Evolutionary conservation across 805 yeast genomes (phyloP), one percentile per base, ranked within the genome.

Genomic region (Wickerhamiella lipophila): DNA sequence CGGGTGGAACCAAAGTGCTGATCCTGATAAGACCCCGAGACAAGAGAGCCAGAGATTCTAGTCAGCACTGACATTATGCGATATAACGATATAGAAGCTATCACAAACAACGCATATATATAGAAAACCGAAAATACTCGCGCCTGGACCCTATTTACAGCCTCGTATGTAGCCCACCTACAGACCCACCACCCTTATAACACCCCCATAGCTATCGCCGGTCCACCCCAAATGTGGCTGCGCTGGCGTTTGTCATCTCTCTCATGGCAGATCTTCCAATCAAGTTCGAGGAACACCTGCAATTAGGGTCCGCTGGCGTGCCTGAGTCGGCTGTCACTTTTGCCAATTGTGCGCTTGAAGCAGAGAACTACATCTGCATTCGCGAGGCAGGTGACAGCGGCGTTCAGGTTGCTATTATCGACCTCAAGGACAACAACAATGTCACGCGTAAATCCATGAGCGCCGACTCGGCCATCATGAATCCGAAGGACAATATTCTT

Each of bases 401-500:
- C 53, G 88, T 86, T 67, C 69, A 64, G 60, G 97, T 94, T 48
- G 95, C 95, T 40, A 92, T 92, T 59, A 77, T 92, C 54, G 94
- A 92, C 63, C 73, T 92, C 60, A 73, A 77, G 55, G 79, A 83
- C 62, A 78, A 78, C 69, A 84, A 84, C 67, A 75, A 77, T 58
- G 78, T 88, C 52, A 81, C 83, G 19, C 79, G 94, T 62, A 89
- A 92, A 68, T 83, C 84, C 65, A 92, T 92, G 95, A 76, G 84
- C 49, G 99, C 98, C 41, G 99, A 92, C 68, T 83, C 87, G 54
- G 97, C 96, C 46, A 92, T 92, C 63, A 80, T 92, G 92, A 94
- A 87, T 66, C 97, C 98, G 29, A 78, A 81, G 65, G 79, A 82
- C 67, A 53, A 55, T 42, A 86, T 88, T 54, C 87, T 92, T 58